Evolutionary conservation across 495 filamentous ascomycete genomes (phyloP).

Genomic region (Hypoxylon trugodes): DNA sequence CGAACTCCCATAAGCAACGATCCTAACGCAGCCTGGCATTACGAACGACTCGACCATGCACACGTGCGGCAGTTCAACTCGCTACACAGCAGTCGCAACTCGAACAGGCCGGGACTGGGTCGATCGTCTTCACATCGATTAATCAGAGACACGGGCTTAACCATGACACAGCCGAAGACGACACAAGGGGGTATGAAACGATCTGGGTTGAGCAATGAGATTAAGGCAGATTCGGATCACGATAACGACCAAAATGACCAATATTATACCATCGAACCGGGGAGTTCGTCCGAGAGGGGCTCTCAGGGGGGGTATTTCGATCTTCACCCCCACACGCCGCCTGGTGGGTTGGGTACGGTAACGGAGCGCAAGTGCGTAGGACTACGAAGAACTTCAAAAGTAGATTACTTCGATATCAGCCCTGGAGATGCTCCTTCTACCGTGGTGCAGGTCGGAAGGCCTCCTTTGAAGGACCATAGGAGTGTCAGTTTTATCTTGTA

Average conservation of each 20-base stretch:
- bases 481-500: conserved; percentile 31
- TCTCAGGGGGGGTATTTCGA: conserved; percentile 12
- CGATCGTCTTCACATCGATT: conserved; percentile 14
- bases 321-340: not conserved
- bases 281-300: not conserved
- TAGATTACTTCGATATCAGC: conserved; percentile 12
- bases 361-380: conserved; percentile 18
- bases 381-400: not conserved
- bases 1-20: not conserved
- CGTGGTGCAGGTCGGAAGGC: conserved; percentile 1
- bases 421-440: conserved; percentile 5
- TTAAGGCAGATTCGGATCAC: conserved; percentile 3
- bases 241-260: conserved; percentile 7
- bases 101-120: conserved; percentile 72
- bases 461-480: conserved; percentile 1
- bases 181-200: conserved; percentile 6
- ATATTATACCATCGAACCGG: conserved; percentile 31
- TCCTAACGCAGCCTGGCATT: conserved; percentile 28
- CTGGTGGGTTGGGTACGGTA: conserved; percentile 8
- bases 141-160: conserved; percentile 18
- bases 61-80: conserved; percentile 22
- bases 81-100: conserved; percentile 17
- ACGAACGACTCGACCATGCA: conserved; percentile 26
- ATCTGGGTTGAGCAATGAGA: conserved; percentile 15
- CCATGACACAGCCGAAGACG: conserved; percentile 35